Base-by-base conservation (phyloP, 169 alveolate species). In the Fabrea salina region DNA sequence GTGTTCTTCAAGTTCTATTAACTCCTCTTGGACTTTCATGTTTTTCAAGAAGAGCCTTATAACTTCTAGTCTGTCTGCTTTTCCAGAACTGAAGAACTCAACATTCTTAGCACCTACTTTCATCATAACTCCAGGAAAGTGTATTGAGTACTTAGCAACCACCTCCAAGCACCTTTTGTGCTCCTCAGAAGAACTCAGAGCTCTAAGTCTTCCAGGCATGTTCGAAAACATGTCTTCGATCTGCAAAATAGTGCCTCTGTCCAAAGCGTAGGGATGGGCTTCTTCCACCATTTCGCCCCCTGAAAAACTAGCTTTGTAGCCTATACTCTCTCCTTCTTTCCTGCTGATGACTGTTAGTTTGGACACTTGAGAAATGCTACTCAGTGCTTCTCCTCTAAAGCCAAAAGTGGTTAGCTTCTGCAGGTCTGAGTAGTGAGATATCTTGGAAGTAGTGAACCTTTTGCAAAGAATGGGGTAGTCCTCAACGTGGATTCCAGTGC, bases 341-440 rank as follows among this genome's bases (percentile, higher is more conserved):
- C 94, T 92, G 41, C 99, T 87, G 0, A 96, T 86, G 3, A 98
- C 96, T 13, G 97, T 91, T 33, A 98, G 91, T 68, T 95, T 91
- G 2, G 99, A 90, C 37, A 95, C 97, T 78, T 90, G 96, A 16
- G 99, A 94, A 16, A 98, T 92, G 22, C 98, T 90, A 3, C 99
- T 97, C 40, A 98, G 86, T 7, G 99, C 99, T 87, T 98, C 99
- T 11, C 99, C 99, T 82, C 99, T 87, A 89, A 98, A 98, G 5
- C 99, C 99, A 84, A 98, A 98, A 27, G 99, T 96, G 32, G 84
- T 84, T 37, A 98, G 88, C 13, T 85, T 82, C 33, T 80, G 82
- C 39, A 98, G 89, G 84, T 96, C 98, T 39, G 91, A 86, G 78
- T 89, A 93, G n/a, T 87, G 71, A 16, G 79, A 57, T 68, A 98